Conservation (phyloP, 2,329 filamentous ascomycete species). For the Dissoconium aciculare region DNA sequence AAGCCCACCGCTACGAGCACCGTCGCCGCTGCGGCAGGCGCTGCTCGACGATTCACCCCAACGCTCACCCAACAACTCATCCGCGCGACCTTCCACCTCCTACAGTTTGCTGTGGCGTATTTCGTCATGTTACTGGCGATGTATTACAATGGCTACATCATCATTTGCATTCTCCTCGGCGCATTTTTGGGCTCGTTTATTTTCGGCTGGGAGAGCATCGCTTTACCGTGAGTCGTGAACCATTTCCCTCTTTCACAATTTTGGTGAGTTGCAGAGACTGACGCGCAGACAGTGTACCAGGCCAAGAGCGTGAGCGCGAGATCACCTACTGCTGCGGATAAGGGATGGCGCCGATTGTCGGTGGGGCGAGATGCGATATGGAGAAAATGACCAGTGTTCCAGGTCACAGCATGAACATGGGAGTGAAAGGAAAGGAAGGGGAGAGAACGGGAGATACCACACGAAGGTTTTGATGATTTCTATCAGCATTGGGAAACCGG, state of each 20-base stretch:
- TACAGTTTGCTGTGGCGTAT: conserved; percentile 62
- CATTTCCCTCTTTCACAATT: background rate
- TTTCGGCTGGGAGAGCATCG: conserved; percentile 50
- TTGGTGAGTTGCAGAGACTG: conserved; percentile 1
- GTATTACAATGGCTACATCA: conserved; percentile 57
- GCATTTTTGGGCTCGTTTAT: conserved; percentile 57
- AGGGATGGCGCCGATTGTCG: too few species aligned
- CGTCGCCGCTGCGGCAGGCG: background rate
- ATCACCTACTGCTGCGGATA: conserved; percentile 16
- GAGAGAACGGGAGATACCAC: too few species aligned
- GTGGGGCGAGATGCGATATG: too few species aligned
- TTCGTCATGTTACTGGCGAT: conserved; percentile 56
- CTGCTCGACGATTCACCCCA: conserved; percentile 26
- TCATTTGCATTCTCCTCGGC: conserved; percentile 68
- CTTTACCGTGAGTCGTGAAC: conserved; percentile 4
- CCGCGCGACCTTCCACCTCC: conserved; percentile 51
- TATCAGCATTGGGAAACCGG: too few species aligned
- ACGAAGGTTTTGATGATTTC: too few species aligned
- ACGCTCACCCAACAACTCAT: conserved; percentile 50
- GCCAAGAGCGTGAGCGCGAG: conserved; percentile 10
- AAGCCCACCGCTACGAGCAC: background rate
- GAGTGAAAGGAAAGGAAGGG: too few species aligned
- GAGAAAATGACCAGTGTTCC: too few species aligned
- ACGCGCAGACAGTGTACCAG: conserved; percentile 2
- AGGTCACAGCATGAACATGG: too few species aligned